These are phyloP conservation scores for Blastobotrys aristatus DNA, from an alignment of 1,139 yeast genomes.

Conservation along the genomic window DNA sequence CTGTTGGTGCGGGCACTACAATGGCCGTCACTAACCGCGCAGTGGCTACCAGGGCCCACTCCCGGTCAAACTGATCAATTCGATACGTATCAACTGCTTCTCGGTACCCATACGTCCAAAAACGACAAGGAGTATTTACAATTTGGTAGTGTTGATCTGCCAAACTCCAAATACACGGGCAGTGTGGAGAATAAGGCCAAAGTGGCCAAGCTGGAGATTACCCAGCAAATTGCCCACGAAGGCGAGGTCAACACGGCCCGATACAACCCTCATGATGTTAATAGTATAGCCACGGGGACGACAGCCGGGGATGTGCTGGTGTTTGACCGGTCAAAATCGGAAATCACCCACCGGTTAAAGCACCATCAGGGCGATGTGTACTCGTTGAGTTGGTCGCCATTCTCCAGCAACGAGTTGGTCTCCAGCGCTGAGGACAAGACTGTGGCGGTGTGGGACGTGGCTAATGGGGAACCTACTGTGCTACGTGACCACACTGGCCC, in stretches of 20 bases:
- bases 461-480: constrained; percentile 21
- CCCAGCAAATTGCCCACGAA: constrained; percentile 39
- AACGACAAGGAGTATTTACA: constrained; percentile 71
- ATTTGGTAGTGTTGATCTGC: constrained; percentile 70
- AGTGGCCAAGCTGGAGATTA: constrained; percentile 36
- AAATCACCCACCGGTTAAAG: constrained; percentile 38
- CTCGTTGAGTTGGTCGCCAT: constrained; percentile 61
- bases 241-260: constrained; percentile 79
- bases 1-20: constrained; percentile 62
- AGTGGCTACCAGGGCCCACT: constrained; percentile 37
- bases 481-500: constrained; percentile 29
- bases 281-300: constrained; percentile 67
- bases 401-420: constrained; percentile 38
- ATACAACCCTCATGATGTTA: constrained; percentile 66
- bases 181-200: constrained; percentile 18
- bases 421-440: constrained; percentile 67
- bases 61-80: constrained; percentile 13
- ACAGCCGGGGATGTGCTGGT: constrained; percentile 67
- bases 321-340: constrained; percentile 45
- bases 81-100: constrained; percentile 41
- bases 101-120: constrained; percentile 85
- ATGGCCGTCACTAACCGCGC: constrained; percentile 45
- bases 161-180: constrained; percentile 30
- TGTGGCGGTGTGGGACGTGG: constrained; percentile 64
- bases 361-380: constrained; percentile 65